These are phyloP conservation scores for Trichoderma hamatum DNA, from an alignment of 2,329 filamentous ascomycete species.

Conservation along the genomic window DNA sequence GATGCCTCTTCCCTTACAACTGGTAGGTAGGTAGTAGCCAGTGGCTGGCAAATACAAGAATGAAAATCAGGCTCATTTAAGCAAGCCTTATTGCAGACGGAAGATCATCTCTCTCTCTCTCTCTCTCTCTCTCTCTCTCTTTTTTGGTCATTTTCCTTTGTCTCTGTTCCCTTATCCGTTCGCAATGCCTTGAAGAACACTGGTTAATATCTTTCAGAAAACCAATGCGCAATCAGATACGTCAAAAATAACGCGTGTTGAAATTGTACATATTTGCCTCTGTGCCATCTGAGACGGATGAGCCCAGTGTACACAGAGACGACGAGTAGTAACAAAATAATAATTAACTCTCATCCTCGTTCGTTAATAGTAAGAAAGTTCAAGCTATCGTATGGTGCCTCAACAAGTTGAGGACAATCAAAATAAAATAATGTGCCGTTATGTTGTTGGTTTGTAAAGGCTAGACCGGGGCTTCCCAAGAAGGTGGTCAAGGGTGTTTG, in stretches of 20 bases:
- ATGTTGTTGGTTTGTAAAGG: background rate
- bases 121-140: background rate
- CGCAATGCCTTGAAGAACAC: constrained; percentile 2
- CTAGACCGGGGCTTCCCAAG: background rate
- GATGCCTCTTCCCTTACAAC: background rate
- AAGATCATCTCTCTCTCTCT: background rate
- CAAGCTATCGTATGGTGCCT: constrained; percentile 12
- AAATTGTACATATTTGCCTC: constrained; percentile 34
- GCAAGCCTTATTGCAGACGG: background rate
- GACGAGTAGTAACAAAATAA: background rate
- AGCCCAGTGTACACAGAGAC: constrained; percentile 24
- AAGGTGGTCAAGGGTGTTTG: background rate
- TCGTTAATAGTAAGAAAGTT: constrained; percentile 1
- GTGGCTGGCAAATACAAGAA: background rate
- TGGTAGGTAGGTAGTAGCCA: background rate
- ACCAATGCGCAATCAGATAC: constrained; percentile 9
- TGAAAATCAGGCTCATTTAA: background rate
- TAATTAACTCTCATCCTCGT: background rate
- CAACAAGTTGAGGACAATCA: background rate
- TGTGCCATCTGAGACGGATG: constrained; percentile 26
- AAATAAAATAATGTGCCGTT: background rate
- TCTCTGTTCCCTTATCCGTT: background rate
- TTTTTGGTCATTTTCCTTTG: background rate
- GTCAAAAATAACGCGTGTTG: constrained; percentile 25
- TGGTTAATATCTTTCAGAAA: constrained; percentile 7